Evolutionary conservation across 2,329 filamentous ascomycete species (phyloP).

Genomic region (Pseudopithomyces maydicus): DNA sequence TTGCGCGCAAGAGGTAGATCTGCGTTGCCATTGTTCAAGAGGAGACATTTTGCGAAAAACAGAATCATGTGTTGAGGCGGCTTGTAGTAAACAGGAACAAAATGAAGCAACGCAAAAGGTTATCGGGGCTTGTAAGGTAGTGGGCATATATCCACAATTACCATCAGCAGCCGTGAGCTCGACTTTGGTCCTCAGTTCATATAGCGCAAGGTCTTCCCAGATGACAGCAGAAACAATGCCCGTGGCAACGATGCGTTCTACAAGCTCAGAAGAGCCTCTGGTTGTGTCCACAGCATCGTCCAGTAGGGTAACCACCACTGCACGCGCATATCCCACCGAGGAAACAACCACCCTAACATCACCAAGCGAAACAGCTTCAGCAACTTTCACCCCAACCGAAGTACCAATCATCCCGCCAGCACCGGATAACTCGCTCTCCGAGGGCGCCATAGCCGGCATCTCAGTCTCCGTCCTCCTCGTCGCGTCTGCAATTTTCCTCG

Average conservation of each 20-base stretch:
- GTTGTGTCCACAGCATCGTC: neutral
- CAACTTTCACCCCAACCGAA: conserved; percentile 16
- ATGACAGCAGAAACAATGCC: neutral
- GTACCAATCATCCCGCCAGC: conserved; percentile 14
- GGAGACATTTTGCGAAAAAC: conserved; percentile 15
- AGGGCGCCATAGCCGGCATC: conserved; percentile 31
- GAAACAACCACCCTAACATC: neutral
- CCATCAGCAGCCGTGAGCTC: neutral
- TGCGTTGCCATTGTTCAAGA: conserved; percentile 22
- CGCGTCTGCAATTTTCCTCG: conserved; percentile 17
- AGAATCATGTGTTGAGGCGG: conserved; percentile 16
- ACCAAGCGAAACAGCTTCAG: neutral
- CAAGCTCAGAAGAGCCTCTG: neutral
- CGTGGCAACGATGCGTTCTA: neutral
- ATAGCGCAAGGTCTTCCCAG: neutral
- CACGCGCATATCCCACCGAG: neutral
- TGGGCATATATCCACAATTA: neutral
- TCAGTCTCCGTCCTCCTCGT: conserved; percentile 19
- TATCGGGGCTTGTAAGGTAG: conserved; percentile 3
- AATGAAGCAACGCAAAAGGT: conserved; percentile 15
- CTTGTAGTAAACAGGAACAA: conserved; percentile 11
- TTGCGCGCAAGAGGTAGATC: conserved; percentile 23
- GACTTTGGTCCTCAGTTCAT: neutral
- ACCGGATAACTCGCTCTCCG: conserved; percentile 18
- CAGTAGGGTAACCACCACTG: neutral